Percentiles rank a stretch among this genome's conserved stretches.
Evolutionary conservation across 1,139 yeast genomes (phyloP).

Genomic region (Waltiozyma sp.): DNA sequence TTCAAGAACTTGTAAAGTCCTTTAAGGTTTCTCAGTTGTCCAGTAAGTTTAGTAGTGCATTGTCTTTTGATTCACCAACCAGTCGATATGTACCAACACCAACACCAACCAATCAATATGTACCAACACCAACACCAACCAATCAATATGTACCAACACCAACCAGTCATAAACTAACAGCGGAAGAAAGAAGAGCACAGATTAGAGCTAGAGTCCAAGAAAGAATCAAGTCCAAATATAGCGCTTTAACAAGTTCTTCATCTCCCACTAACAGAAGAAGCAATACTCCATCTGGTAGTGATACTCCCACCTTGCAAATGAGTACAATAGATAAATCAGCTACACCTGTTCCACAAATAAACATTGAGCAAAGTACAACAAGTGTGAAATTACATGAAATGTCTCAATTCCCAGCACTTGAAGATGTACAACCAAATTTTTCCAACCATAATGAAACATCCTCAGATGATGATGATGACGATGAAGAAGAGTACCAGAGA

Average conservation of each 20-base stretch:
- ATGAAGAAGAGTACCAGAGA: slow-evolving; percentile 15
- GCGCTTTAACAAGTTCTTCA: slow-evolving; percentile 24
- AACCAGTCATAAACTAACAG: slow-evolving; percentile 17
- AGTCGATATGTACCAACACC: slow-evolving; percentile 9
- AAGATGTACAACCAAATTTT: background rate
- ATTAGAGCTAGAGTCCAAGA: slow-evolving; percentile 87
- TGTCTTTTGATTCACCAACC: background rate
- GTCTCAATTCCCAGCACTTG: slow-evolving; percentile 5
- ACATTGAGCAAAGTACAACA: background rate
- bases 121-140: slow-evolving; percentile 6
- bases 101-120: slow-evolving; percentile 5
- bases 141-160: slow-evolving; percentile 21
- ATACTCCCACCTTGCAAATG: slow-evolving; percentile 14
- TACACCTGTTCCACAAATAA: slow-evolving; percentile 10
- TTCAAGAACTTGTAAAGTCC: slow-evolving; percentile 49
- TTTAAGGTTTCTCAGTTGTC: slow-evolving; percentile 26
- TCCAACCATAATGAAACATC: slow-evolving; percentile 1
- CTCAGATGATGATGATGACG: slow-evolving; percentile 15
- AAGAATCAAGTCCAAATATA: slow-evolving; percentile 83
- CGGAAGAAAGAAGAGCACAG: slow-evolving; percentile 69
- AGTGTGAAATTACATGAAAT: background rate
- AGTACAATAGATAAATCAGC: slow-evolving; percentile 15
- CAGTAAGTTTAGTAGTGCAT: slow-evolving; percentile 1
- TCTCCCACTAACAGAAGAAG: slow-evolving; percentile 6
- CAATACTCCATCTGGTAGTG: slow-evolving; percentile 1